Percentiles rank a stretch among this genome's conserved stretches.
Evolutionary conservation across 192 early-diverging fungal species (phyloP).

Genomic region (Thamnidium elegans): DNA sequence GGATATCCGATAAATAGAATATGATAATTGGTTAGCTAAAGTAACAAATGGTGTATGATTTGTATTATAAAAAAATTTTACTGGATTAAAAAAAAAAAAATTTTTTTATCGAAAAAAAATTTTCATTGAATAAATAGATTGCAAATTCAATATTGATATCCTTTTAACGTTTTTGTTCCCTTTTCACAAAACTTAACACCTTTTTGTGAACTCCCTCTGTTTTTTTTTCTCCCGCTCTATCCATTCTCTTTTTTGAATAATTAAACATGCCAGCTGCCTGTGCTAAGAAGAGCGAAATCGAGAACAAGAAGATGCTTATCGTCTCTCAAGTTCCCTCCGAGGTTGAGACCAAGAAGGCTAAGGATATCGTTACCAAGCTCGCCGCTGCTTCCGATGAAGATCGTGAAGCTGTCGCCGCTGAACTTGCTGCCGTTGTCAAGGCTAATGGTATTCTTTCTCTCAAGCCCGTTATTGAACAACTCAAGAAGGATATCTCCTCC

Average conservation of each 20-base stretch:
- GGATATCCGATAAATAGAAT: no score
- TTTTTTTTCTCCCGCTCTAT: not conserved
- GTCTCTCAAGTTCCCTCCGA: slow-evolving; percentile 17
- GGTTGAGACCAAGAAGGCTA: slow-evolving; percentile 30
- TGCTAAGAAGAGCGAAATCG: slow-evolving; percentile 28
- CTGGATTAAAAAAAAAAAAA: no score
- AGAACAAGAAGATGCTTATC: slow-evolving; percentile 29
- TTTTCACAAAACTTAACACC: not conserved
- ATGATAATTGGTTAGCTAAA: no score
- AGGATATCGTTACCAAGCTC: slow-evolving; percentile 30
- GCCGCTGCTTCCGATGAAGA: slow-evolving; percentile 28
- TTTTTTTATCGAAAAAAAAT: no score
- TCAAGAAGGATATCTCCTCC: slow-evolving; percentile 60
- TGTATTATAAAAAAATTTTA: no score
- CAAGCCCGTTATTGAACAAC: slow-evolving; percentile 57
- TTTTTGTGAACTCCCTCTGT: not conserved
- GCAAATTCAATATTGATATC: not conserved
- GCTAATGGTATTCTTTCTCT: slow-evolving; percentile 63
- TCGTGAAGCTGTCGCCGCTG: slow-evolving; percentile 32
- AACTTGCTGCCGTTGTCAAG: slow-evolving; percentile 28
- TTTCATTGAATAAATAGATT: not conserved
- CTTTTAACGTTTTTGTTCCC: not conserved
- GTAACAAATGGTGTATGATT: no score
- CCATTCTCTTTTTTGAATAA: no score
- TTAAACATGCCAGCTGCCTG: slow-evolving; percentile 30